Base-by-base conservation (phyloP, 441 rosid genomes). In the Aleurites moluccanus region DNA sequence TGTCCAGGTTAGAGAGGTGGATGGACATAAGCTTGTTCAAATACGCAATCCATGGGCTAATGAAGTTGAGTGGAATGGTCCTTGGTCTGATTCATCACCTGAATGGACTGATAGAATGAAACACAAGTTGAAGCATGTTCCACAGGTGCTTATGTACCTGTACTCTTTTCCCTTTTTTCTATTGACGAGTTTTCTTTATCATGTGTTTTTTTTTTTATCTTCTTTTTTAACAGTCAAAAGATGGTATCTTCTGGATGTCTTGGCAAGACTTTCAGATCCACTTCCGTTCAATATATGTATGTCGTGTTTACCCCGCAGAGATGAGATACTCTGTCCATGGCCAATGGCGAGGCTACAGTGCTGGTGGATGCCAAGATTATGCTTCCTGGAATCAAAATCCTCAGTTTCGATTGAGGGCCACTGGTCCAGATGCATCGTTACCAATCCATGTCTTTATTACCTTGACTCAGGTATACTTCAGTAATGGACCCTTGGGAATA, bases 241-340 rank as follows among this genome's bases (percentile, higher is more conserved):
- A 97, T 76, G 99, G 99, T 67, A 94, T 97, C 83, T 97, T 97
- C 88, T 97, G 99, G 99, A 97, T 97, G 99, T 94, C 97, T 53
- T 97, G 99, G 99, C 99, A 97, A 95, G 99, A 97, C 80, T 97
- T 97, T 76, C 99, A 97, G 84, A 93, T 97, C 80, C 99, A 97
- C 82, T 97, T 97, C 86, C 87, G 99, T 70, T 97, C 99, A 27
- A 94, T 97, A 77, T 97, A 97, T 80, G 99, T 94, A 40, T 97
- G 99, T 72, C 97, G 99, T 27, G 95, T 97, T 72, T 97, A 97
- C 70, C 99, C 99, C 50, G 86, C 90, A 11, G 99, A 97, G 87
- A 97, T 97, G 99, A 94, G 99, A 40, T 87, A 93, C 86, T 93
- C 98, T 28, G 96, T 94, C 75, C 97, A 91, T 73, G 93, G 99